Conservation (phyloP, 345 rosid genomes). For the Capsella bursapastoris region DNA sequence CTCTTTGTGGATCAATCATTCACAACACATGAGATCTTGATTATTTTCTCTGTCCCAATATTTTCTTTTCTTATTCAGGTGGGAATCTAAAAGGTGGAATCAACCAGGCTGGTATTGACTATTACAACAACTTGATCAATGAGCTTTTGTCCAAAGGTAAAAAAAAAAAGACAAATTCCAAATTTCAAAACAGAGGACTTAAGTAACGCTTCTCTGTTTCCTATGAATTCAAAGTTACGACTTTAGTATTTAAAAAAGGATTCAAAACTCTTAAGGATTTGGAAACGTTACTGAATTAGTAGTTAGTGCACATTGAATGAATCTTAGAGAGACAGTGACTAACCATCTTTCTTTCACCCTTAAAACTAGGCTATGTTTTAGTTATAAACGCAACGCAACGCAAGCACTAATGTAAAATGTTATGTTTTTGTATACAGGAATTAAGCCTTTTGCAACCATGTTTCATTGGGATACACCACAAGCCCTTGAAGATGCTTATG, state of each 20-base stretch:
- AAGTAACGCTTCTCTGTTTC: constrained; percentile 25
- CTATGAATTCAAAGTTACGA: neutral
- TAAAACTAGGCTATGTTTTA: neutral
- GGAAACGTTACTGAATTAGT: neutral
- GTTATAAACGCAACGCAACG: neutral
- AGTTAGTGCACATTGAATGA: neutral
- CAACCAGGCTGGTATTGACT: constrained; percentile 56
- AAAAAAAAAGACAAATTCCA: constrained; percentile 8
- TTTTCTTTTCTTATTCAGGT: constrained; percentile 29
- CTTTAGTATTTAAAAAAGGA: neutral
- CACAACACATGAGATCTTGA: constrained; percentile 4
- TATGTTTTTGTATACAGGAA: constrained; percentile 34
- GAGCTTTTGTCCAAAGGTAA: constrained; percentile 49
- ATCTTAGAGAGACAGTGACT: constrained; percentile 9
- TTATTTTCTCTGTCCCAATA: neutral
- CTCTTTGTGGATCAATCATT: constrained; percentile 7
- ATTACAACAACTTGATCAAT: constrained; percentile 62
- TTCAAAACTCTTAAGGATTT: neutral
- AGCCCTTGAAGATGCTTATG: constrained; percentile 55
- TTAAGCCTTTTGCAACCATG: constrained; percentile 49
- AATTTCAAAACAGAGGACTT: neutral
- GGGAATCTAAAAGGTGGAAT: constrained; percentile 58
- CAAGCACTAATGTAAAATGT: constrained; percentile 6
- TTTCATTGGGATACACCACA: constrained; percentile 62
- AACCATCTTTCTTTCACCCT: neutral